Percentiles rank a stretch among this genome's conserved stretches.
Conservation (phyloP, 2,329 filamentous ascomycete species). For the Ascochyta fabae region DNA sequence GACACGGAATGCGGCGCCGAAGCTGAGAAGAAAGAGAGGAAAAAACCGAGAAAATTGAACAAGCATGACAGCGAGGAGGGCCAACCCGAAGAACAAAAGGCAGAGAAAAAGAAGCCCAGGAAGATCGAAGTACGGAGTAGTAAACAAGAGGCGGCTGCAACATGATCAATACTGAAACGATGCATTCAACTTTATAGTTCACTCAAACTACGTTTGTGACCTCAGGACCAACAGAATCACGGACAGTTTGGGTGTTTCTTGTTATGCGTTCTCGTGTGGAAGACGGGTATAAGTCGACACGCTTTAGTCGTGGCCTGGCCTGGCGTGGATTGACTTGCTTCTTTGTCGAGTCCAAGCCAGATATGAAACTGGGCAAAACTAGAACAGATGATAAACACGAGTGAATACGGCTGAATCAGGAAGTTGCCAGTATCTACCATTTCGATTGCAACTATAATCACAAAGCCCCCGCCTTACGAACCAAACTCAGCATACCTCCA, state of each 20-base stretch:
- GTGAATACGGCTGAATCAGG: too few species aligned
- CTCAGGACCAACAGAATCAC: too few species aligned
- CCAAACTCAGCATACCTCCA: background rate
- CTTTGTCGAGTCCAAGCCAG: too few species aligned
- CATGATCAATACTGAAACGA: background rate
- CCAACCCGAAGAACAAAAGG: constrained; percentile 5
- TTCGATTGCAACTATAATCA: too few species aligned
- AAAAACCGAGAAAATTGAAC: constrained; percentile 9
- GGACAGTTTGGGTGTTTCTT: too few species aligned
- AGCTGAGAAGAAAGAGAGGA: constrained; percentile 11
- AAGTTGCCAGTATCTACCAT: too few species aligned
- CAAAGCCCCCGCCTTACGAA: background rate
- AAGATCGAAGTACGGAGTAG: constrained; percentile 36
- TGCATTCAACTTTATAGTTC: background rate
- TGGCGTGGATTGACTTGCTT: too few species aligned
- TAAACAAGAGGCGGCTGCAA: constrained; percentile 17
- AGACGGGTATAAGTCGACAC: too few species aligned
- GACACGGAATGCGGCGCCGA: constrained; percentile 14
- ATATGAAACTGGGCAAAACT: too few species aligned
- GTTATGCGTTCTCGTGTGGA: too few species aligned
- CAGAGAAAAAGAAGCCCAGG: constrained; percentile 13
- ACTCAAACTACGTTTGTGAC: background rate
- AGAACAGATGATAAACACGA: too few species aligned
- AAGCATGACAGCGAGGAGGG: constrained; percentile 15
- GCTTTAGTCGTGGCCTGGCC: too few species aligned